Evolutionary conservation across 2,329 filamentous ascomycete species (phyloP).

Genomic region (Cladosporium velox): DNA sequence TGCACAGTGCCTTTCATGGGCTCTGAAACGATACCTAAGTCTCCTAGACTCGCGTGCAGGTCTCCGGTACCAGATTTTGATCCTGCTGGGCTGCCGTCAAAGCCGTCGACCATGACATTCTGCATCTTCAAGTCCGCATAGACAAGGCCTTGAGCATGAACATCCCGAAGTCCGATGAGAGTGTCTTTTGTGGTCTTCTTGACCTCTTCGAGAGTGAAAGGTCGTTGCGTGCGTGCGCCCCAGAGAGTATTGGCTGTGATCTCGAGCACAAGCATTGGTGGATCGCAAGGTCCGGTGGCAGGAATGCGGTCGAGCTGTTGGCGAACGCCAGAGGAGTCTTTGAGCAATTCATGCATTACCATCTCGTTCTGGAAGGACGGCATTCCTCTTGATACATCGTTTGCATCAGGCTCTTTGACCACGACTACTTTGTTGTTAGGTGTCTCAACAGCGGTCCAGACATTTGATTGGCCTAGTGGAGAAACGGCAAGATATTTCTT

Average conservation of each 20-base stretch:
- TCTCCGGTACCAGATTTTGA: constrained; percentile 19
- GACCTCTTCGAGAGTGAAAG: constrained; percentile 32
- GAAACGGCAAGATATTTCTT: constrained; percentile 34
- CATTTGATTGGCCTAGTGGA: constrained; percentile 33
- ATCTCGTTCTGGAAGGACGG: constrained; percentile 34
- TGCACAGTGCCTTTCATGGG: constrained; percentile 32
- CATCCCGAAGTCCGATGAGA: constrained; percentile 29
- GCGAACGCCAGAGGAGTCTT: constrained; percentile 28
- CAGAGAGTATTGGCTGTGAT: constrained; percentile 32
- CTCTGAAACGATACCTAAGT: constrained; percentile 34
- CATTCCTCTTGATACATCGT: constrained; percentile 27
- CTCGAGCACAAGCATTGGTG: constrained; percentile 34
- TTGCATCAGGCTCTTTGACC: constrained; percentile 31
- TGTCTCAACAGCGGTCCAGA: constrained; percentile 33
- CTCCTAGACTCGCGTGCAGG: constrained; percentile 32
- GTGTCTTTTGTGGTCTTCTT: constrained; percentile 27
- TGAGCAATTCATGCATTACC: constrained; percentile 37
- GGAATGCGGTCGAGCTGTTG: constrained; percentile 34
- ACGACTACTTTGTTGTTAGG: constrained; percentile 29
- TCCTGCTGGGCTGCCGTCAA: constrained; percentile 22
- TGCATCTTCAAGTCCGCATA: constrained; percentile 36
- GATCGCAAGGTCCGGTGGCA: constrained; percentile 21
- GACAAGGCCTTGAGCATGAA: constrained; percentile 33
- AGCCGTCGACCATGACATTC: constrained; percentile 35
- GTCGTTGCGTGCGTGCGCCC: constrained; percentile 31